Percentiles rank a stretch among this genome's conserved stretches.
These are phyloP conservation scores for Collybia nuda DNA, from an alignment of 768 basidiomycete genomes.

Conservation along the genomic window DNA sequence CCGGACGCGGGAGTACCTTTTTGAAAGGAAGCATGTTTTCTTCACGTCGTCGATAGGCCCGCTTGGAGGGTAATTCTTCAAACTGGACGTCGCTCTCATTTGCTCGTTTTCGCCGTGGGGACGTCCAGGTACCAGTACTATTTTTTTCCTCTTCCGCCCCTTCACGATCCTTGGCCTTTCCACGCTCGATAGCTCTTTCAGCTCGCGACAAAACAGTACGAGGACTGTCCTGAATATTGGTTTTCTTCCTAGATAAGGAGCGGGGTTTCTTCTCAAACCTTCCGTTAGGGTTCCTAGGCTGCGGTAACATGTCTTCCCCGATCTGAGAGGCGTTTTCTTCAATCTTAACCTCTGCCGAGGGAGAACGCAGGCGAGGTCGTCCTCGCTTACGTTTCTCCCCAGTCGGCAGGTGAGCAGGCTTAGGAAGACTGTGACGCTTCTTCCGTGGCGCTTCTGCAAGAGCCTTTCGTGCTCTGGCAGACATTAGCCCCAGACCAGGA, in stretches of 20 bases:
- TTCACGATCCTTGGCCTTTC: conserved; percentile 27
- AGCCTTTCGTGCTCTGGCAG: conserved; percentile 17
- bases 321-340: conserved; percentile 17
- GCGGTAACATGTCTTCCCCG: conserved; percentile 33
- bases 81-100: conserved; percentile 30
- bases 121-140: conserved; percentile 8
- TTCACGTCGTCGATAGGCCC: conserved; percentile 18
- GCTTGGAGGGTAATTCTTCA: conserved; percentile 34
- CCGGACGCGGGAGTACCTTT: conserved; percentile 39
- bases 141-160: conserved; percentile 18
- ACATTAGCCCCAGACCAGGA: conserved; percentile 24
- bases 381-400: conserved; percentile 39
- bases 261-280: conserved; percentile 64
- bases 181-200: conserved; percentile 40
- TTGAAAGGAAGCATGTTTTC: conserved; percentile 24
- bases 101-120: conserved; percentile 26
- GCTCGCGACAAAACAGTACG: conserved; percentile 29
- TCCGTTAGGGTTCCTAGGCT: conserved; percentile 65
- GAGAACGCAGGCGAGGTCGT: conserved; percentile 37
- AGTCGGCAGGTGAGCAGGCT: background rate
- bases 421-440: conserved; percentile 15
- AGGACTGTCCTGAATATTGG: background rate
- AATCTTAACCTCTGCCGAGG: conserved; percentile 15
- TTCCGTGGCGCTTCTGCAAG: conserved; percentile 6
- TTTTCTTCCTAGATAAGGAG: conserved; percentile 32